Conservation (phyloP, 371 early-diverging fungal species). For the Blastocladiella emersonii region DNA sequence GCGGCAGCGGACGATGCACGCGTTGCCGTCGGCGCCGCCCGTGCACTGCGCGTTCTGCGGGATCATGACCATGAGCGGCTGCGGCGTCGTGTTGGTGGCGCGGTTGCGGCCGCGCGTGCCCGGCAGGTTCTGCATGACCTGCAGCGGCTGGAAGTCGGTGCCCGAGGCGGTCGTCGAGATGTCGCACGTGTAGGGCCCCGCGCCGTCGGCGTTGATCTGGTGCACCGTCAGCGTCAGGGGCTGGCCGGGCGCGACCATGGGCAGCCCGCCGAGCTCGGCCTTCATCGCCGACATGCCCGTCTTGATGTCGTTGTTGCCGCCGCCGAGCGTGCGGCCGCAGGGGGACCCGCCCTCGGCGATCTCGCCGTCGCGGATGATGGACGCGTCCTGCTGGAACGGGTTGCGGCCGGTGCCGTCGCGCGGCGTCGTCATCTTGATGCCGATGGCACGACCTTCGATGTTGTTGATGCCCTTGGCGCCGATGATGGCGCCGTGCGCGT, state of each 20-base stretch:
- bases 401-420: neutral
- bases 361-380: neutral
- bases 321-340: neutral
- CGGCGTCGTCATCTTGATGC: neutral
- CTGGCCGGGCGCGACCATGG: neutral
- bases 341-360: neutral
- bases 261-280: neutral
- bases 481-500: conserved; percentile 2
- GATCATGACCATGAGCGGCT: neutral
- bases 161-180: neutral
- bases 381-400: conserved; percentile 2
- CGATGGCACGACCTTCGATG: neutral
- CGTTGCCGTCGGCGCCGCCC: neutral
- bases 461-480: neutral
- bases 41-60: neutral
- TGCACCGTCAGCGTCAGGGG: neutral
- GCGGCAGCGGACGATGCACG: conserved; percentile 1
- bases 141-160: neutral
- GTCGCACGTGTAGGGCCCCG: neutral
- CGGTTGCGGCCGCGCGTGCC: neutral
- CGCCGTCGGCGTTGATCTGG: conserved; percentile 2
- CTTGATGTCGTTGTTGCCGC: neutral
- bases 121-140: neutral
- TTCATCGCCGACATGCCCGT: neutral
- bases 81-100: neutral